Evolutionary conservation across 1,284 basidiomycete species (phyloP), one percentile per base, ranked within the genome.

Genomic region (Kalmanozyma brasiliensis): DNA sequence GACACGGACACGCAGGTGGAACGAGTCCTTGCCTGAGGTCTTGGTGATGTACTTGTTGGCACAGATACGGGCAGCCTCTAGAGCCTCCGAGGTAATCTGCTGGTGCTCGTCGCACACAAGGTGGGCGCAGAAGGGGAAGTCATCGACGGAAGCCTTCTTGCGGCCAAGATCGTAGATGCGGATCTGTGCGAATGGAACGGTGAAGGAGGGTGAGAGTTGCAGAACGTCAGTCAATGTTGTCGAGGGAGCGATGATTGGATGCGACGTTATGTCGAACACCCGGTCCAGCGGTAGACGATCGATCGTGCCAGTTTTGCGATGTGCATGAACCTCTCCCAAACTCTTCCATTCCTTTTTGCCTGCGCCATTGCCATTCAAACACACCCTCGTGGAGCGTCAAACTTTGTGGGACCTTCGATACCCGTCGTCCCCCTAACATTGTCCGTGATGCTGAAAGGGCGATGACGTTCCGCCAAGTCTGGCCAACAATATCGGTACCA

Each of bases 31-130:
- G 83, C 95, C 95, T 49, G 92, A 89, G 22, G 91, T 94, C 89
- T 98, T 98, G 82, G 93, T 95, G 77, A 98, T 91, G 85, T 98
- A 98, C 87, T 98, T 98, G 92, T 98, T 98, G 85, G 93, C 93
- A 83, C 94, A 97, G 79, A 98, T 98, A 86, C 94, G 94, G 57
- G 94, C 94, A 40, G 95, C 95, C 86, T 98, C 95, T 63, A 98
- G 90, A 49, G 94, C 94, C 85, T 98, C 95, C 44, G 89, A 91
- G 32, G 93, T 95, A 57, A 98, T 88, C 83, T 98, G 94, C 85
- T 98, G 94, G 85, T 97, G 96, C 86, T 98, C 95, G 82, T 98
- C 94, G 58, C 94, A 98, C 69, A 98, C 95, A 64, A 98, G 87
- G 85, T 96, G 94, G 83, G 88, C 90, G 71, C 81, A 82, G 80